Base-by-base conservation (phyloP, 2,329 filamentous ascomycete genomes). In the Sporothrix luriei region DNA sequence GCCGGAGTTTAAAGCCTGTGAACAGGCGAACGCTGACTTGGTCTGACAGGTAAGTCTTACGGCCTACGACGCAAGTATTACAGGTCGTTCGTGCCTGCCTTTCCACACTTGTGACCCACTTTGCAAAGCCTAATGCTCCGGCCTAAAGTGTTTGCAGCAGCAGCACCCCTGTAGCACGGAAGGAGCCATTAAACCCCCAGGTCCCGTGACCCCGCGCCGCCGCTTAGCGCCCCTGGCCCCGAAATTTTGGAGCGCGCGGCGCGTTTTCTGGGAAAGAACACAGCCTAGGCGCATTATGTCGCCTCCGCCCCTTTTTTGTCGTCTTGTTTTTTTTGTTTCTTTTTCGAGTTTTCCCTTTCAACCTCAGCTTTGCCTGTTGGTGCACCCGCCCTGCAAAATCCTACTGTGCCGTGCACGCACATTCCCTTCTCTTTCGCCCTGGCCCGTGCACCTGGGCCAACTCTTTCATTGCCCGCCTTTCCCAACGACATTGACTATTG, bases 191-290 rank as follows among this genome's bases (percentile, higher is more conserved):
- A 51, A 46, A 11, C 48, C 21, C 9, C 62, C 49, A 66, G n/a
- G 19, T 69, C 71, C 67, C 71, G 71, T 73, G 71, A 71, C 69
- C 52, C 68, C 71, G 71, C 71, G 71, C 71, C 57, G 29, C 40
- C 68, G 48, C 68, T 66, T 68, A 40, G 67, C 46, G n/a, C 48
- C 21, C 24, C 62, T 38, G 33, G 66, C 19, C 40, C 33, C 40
- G 16, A 54, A 52, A n/a, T 48, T 49, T 54, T 65, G 40, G 26
- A 62, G 49, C 70, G 49, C 69, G 69, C 71, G 71, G 70, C 71
- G 71, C 71, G 71, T 69, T 72, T 51, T 43, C 33, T 13, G 21
- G 21, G 26, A 38, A 13, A 16, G 40, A 43, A 43, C 40, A 16
- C 10, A 14, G 40, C 9, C 38, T 21, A 46, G 38, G 38, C 10